Percentiles rank a stretch among this genome's conserved stretches.
Conservation (phyloP, 2,329 filamentous ascomycete species). For the Diaporthe sp. region DNA sequence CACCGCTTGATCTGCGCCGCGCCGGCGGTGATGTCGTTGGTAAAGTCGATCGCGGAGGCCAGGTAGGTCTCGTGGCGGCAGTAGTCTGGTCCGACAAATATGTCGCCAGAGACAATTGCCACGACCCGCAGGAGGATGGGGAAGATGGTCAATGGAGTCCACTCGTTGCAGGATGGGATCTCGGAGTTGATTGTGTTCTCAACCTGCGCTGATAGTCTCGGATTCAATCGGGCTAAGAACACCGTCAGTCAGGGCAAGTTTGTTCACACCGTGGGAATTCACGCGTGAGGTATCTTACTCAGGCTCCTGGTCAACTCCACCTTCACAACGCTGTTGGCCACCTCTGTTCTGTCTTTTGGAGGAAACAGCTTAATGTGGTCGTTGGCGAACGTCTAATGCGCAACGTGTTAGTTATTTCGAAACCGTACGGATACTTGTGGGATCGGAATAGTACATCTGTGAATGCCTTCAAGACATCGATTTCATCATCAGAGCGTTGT, state of each 20-base stretch:
- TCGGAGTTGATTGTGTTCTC: conserved; percentile 27
- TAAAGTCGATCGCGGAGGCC: conserved; percentile 55
- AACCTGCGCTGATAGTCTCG: conserved; percentile 23
- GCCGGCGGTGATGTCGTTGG: conserved; percentile 42
- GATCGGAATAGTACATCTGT: conserved; percentile 24
- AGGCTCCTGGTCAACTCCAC: conserved; percentile 31
- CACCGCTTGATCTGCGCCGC: conserved; percentile 45
- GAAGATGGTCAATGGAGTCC: conserved; percentile 48
- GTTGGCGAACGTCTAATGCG: conserved; percentile 23
- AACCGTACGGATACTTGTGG: background rate
- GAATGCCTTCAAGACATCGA: conserved; percentile 44
- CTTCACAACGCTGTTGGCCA: conserved; percentile 31
- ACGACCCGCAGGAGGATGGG: conserved; percentile 53
- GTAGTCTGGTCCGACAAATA: conserved; percentile 57
- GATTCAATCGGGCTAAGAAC: conserved; percentile 3
- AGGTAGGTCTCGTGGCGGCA: conserved; percentile 55
- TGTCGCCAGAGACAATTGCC: conserved; percentile 53
- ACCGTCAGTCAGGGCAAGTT: background rate
- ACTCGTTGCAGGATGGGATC: conserved; percentile 16
- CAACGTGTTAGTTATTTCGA: background rate
- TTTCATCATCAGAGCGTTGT: conserved; percentile 45
- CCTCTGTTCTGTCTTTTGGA: conserved; percentile 31
- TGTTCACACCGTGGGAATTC: too few relatives aligned
- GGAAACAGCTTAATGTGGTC: conserved; percentile 35
- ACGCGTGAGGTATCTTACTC: background rate